Percentiles rank a stretch among this genome's conserved stretches.
Evolutionary conservation across 1,139 yeast genomes (phyloP).

Genomic region (Pichia cactophila): DNA sequence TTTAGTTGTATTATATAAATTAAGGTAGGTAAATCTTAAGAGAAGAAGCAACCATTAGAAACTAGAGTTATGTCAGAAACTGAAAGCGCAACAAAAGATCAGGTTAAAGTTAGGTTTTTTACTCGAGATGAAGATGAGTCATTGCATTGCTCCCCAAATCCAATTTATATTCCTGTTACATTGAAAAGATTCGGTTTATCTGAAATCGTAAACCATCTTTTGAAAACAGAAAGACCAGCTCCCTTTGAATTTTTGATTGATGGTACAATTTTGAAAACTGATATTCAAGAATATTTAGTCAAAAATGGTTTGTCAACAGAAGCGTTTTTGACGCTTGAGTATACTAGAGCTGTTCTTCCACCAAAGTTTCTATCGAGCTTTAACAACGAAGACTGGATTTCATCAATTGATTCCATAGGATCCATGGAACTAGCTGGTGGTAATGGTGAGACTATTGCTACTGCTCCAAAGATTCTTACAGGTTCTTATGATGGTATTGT

Average conservation of each 20-base stretch:
- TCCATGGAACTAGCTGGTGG: slow-evolving; percentile 26
- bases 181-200: slow-evolving; percentile 88
- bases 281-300: slow-evolving; percentile 71
- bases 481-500: slow-evolving; percentile 96
- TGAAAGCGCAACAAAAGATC: slow-evolving; percentile 21
- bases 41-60: background rate
- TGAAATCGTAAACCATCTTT: slow-evolving; percentile 86
- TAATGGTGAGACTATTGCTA: slow-evolving; percentile 23
- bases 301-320: slow-evolving; percentile 77
- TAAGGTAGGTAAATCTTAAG: no score
- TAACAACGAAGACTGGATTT: slow-evolving; percentile 93
- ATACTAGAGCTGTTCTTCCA: slow-evolving; percentile 87
- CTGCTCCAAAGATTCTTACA: slow-evolving; percentile 57
- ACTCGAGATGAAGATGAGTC: slow-evolving; percentile 78
- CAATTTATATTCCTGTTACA: slow-evolving; percentile 78
- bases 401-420: slow-evolving; percentile 53
- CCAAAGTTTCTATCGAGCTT: slow-evolving; percentile 87
- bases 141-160: slow-evolving; percentile 70
- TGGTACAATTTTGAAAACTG: slow-evolving; percentile 69
- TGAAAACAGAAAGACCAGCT: slow-evolving; percentile 52
- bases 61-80: slow-evolving; percentile 6
- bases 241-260: slow-evolving; percentile 92
- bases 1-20: background rate
- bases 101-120: slow-evolving; percentile 72
- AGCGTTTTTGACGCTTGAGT: slow-evolving; percentile 72